Percentiles rank a stretch among this genome's conserved stretches.
Conservation (phyloP, 1,284 basidiomycete species). For the Cryptococcus sp. region DNA sequence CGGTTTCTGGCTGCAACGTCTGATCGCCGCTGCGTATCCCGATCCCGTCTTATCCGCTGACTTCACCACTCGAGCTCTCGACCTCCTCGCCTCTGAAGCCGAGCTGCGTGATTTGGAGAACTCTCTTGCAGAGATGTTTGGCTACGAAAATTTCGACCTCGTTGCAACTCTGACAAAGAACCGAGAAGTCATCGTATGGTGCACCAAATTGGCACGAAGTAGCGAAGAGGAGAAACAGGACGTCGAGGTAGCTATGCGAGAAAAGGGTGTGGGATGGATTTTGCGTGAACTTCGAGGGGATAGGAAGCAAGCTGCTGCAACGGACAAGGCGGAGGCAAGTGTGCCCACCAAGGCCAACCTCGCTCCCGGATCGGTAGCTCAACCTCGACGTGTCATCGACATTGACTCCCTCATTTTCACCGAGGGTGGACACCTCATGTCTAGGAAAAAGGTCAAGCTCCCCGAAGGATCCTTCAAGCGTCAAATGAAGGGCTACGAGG, state of each 20-base stretch:
- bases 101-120: conserved; percentile 94
- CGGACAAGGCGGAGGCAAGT: conserved; percentile 53
- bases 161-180: conserved; percentile 93
- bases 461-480: conserved; percentile 98
- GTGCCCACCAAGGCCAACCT: conserved; percentile 87
- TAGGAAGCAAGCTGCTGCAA: conserved; percentile 57
- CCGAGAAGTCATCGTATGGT: conserved; percentile 96
- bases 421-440: conserved; percentile 95
- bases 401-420: conserved; percentile 93
- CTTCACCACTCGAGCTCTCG: conserved; percentile 83
- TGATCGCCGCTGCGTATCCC: conserved; percentile 84
- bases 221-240: conserved; percentile 89
- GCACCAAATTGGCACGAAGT: conserved; percentile 89
- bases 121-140: conserved; percentile 94
- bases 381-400: conserved; percentile 84
- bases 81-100: conserved; percentile 85
- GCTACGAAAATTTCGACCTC: conserved; percentile 86
- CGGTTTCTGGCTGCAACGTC: conserved; percentile 97
- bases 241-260: conserved; percentile 96
- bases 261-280: conserved; percentile 96
- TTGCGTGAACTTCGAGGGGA: conserved; percentile 81
- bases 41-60: conserved; percentile 93
- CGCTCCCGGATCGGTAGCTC: conserved; percentile 80
- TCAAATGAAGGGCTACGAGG: conserved; percentile 94
- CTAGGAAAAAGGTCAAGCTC: conserved; percentile 96